Conservation (phyloP, 371 early-diverging fungal genomes). For the Entomophthora muscae region DNA sequence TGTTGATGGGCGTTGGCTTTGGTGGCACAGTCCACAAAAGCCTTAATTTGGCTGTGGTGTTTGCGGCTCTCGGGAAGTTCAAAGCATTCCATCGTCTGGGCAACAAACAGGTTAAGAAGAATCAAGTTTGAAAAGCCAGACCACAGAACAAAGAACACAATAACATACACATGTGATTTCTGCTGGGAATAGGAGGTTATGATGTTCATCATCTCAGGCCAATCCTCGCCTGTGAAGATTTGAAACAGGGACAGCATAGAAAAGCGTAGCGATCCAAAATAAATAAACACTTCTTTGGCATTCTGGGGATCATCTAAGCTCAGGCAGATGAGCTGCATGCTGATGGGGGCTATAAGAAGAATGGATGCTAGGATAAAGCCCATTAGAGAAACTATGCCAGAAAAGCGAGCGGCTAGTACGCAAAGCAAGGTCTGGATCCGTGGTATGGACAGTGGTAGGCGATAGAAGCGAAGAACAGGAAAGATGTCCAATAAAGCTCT, state of each 20-base stretch:
- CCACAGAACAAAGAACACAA: conserved; percentile 35
- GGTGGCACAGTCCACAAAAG: background rate
- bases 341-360: background rate
- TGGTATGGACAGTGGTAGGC: conserved; percentile 33
- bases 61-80: conserved; percentile 37
- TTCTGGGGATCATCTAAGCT: background rate
- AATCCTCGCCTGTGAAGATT: conserved; percentile 49
- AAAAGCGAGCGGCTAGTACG: background rate
- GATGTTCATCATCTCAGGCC: conserved; percentile 37
- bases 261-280: background rate
- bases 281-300: background rate
- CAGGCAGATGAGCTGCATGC: conserved; percentile 3
- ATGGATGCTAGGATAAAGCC: background rate
- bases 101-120: conserved; percentile 40
- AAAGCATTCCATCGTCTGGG: conserved; percentile 38
- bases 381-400: background rate
- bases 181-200: conserved; percentile 14
- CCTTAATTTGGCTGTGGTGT: conserved; percentile 24
- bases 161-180: conserved; percentile 19
- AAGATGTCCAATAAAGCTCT: conserved; percentile 16
- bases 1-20: conserved; percentile 26
- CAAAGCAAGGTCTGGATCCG: conserved; percentile 21
- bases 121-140: conserved; percentile 43
- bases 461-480: conserved; percentile 35
- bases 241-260: conserved; percentile 10